Percentiles rank a stretch among this genome's conserved stretches.
Evolutionary conservation across 106 monocot genomes (phyloP).

Genomic region (Vanilla planifolia): DNA sequence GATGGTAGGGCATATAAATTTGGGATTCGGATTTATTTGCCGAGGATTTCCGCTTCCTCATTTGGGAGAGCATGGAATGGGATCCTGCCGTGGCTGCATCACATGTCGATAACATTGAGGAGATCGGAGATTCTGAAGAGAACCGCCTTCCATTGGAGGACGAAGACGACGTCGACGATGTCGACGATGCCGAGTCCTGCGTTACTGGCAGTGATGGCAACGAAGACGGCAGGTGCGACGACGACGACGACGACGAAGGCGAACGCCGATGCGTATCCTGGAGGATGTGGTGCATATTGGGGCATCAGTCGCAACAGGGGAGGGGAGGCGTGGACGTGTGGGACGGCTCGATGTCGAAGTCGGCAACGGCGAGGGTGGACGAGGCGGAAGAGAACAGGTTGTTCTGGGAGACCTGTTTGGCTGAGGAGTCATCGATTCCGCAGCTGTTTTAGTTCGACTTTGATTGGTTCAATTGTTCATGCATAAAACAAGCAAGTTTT

Average conservation of each 20-base stretch:
- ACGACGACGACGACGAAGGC: background rate
- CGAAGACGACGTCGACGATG: background rate
- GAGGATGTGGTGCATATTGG: conserved; percentile 6
- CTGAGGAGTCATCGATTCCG: background rate
- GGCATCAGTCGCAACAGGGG: background rate
- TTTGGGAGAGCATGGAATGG: too few species aligned
- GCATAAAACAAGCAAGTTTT: too few species aligned
- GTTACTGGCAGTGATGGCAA: background rate
- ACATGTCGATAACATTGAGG: background rate
- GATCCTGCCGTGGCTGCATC: too few species aligned
- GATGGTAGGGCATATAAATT: too few species aligned
- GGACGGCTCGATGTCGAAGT: background rate
- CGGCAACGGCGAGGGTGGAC: background rate
- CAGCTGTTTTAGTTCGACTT: background rate
- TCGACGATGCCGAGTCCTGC: background rate
- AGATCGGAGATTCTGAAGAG: background rate
- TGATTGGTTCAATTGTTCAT: too few species aligned
- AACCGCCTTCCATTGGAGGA: background rate
- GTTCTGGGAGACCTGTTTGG: conserved; percentile 7
- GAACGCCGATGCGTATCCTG: background rate
- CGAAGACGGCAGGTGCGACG: background rate
- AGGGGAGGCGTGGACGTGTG: background rate
- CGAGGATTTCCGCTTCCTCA: too few species aligned
- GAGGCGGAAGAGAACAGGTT: conserved; percentile 5
- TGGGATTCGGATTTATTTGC: too few species aligned